These are phyloP conservation scores for Stropharia rugosoannulata DNA, from an alignment of 768 basidiomycete species.

Conservation along the genomic window DNA sequence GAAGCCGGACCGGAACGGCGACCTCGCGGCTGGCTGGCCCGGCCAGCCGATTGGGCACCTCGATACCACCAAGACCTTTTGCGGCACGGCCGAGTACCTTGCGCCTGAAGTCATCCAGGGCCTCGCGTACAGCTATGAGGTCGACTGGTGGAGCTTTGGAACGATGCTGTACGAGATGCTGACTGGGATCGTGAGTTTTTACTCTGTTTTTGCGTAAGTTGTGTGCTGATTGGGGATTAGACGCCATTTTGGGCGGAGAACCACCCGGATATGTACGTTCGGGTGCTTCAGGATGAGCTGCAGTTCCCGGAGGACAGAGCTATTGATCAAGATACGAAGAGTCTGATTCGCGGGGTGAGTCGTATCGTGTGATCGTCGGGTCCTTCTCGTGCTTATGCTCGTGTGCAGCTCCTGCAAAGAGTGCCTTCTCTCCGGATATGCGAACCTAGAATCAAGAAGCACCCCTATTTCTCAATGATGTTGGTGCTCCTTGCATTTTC, in stretches of 20 bases:
- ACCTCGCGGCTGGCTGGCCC: slow-evolving; percentile 57
- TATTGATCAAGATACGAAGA: slow-evolving; percentile 95
- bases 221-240: slow-evolving; percentile 34
- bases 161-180: slow-evolving; percentile 99
- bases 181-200: slow-evolving; percentile 80
- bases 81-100: slow-evolving; percentile 95
- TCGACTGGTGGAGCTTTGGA: slow-evolving; percentile 98
- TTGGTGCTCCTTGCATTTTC: slow-evolving; percentile 35
- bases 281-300: slow-evolving; percentile 88
- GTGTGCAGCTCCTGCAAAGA: slow-evolving; percentile 79
- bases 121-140: slow-evolving; percentile 86
- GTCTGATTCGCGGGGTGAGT: slow-evolving; percentile 90
- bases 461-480: slow-evolving; percentile 96
- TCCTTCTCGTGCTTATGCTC: slow-evolving; percentile 11
- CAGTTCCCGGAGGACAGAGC: slow-evolving; percentile 86
- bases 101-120: slow-evolving; percentile 97
- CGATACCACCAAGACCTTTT: slow-evolving; percentile 85
- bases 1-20: slow-evolving; percentile 58
- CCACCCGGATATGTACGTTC: slow-evolving; percentile 93
- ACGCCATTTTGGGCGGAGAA: slow-evolving; percentile 93
- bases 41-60: slow-evolving; percentile 43
- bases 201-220: slow-evolving; percentile 10
- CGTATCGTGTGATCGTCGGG: neutral
- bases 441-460: slow-evolving; percentile 91
- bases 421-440: slow-evolving; percentile 89